Evolutionary conservation across 2,329 filamentous ascomycete genomes (phyloP).

Genomic region (Phialemoniopsis sp.): DNA sequence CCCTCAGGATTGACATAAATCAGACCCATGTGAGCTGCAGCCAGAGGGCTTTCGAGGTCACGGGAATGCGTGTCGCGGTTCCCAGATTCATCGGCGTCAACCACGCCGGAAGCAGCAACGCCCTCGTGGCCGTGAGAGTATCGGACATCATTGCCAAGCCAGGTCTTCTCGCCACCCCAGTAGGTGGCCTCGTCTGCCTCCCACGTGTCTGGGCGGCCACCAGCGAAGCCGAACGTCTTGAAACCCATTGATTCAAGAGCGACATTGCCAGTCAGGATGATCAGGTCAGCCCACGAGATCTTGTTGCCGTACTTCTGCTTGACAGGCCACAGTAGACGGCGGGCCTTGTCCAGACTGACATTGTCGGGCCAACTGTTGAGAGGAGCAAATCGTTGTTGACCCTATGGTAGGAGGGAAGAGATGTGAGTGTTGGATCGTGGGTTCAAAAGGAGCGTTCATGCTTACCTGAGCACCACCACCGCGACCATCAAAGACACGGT

Average conservation of each 20-base stretch:
- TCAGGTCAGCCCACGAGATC: conserved; percentile 75
- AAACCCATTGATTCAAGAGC: conserved; percentile 74
- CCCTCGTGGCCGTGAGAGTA: conserved; percentile 52
- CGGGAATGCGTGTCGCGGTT: conserved; percentile 50
- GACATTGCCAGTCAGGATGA: conserved; percentile 70
- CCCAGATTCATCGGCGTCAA: too few species aligned
- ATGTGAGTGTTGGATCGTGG: too few species aligned
- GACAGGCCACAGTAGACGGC: conserved; percentile 74
- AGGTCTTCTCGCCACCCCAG: conserved; percentile 74
- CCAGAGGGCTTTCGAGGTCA: conserved; percentile 65
- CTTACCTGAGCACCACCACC: conserved; percentile 60
- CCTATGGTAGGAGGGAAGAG: conserved; percentile 19
- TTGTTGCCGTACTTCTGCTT: conserved; percentile 83
- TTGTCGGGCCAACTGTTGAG: conserved; percentile 84
- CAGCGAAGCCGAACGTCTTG: conserved; percentile 69
- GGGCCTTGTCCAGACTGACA: conserved; percentile 73
- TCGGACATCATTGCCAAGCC: conserved; percentile 70
- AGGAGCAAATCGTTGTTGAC: conserved; percentile 76
- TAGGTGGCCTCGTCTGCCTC: conserved; percentile 73
- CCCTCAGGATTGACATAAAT: conserved; percentile 83
- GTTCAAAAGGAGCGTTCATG: too few species aligned
- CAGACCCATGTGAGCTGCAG: conserved; percentile 68
- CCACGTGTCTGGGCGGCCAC: conserved; percentile 68
- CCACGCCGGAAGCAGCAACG: conserved; percentile 22
- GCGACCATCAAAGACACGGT: conserved; percentile 70